Evolutionary conservation across 148 eudicot genomes (phyloP).

Genomic region (Limonium bicolor): DNA sequence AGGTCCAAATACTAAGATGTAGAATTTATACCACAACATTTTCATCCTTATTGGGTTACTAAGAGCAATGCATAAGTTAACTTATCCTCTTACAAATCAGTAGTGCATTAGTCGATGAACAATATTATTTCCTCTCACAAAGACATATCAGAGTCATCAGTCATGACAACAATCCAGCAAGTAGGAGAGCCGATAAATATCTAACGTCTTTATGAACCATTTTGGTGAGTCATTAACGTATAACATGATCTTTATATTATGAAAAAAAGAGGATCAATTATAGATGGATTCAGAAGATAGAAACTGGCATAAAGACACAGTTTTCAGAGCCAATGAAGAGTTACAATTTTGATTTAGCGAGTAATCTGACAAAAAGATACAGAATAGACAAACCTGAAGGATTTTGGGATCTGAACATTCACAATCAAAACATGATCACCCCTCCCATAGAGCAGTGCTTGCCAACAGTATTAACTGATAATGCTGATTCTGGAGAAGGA

Average conservation of each 20-base stretch:
- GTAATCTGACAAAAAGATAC: background rate
- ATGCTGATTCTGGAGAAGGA: too few relatives aligned
- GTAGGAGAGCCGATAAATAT: too few relatives aligned
- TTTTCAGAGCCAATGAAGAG: background rate
- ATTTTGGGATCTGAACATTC: conserved; percentile 56
- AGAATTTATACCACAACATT: too few relatives aligned
- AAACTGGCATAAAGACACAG: background rate
- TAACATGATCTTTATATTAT: background rate
- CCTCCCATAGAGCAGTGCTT: too few relatives aligned
- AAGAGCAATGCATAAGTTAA: background rate
- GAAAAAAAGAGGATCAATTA: background rate
- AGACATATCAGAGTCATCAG: too few relatives aligned
- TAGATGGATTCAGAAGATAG: background rate
- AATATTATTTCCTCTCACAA: too few relatives aligned
- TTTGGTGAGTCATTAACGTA: too few relatives aligned
- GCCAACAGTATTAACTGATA: too few relatives aligned
- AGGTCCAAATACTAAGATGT: too few relatives aligned
- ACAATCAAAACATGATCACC: conserved; percentile 82
- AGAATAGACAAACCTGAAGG: conserved; percentile 40
- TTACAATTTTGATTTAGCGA: background rate
- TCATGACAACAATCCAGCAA: too few relatives aligned
- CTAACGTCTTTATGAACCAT: too few relatives aligned
- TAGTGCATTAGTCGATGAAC: too few relatives aligned
- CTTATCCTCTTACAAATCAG: background rate
- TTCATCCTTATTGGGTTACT: background rate